Base-by-base conservation (phyloP, 306 rosid species). In the Malus orientalis region DNA sequence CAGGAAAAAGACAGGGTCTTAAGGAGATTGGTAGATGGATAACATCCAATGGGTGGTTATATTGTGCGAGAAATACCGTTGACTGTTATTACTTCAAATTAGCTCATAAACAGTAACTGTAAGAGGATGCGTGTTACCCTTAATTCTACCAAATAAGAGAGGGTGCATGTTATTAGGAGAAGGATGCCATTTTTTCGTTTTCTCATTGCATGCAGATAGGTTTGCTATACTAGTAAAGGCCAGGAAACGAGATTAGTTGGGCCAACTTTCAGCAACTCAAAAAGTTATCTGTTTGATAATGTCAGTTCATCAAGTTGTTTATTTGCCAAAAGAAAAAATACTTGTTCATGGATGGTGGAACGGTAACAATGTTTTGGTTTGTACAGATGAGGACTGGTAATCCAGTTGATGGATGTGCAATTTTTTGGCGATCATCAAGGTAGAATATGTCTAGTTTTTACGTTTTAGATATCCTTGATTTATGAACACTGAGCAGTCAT, bases 341-440 rank as follows among this genome's bases (percentile, higher is more conserved):
- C 6, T 72, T 60, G 6, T 64, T 32, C 53, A 20, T 71, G 53
- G 75, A 59, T 18, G 74, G 70, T 57, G 69, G 42, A 81, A 78
- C 44, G 86, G 83, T 93, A 76, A 80, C 66, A 49, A 67, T 76
- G 38, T 78, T 77, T 85, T 80, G 82, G 78, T 82, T 77, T 76
- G 30, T 90, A 81, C 75, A 95, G 99, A 92, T 88, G 96, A 95
- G 97, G 25, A 90, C 97, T 13, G 99, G 99, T 47, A 79, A 72
- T 77, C 81, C 97, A 79, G 77, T 83, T 69, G 99, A 95, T 83
- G 99, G 97, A 76, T 95, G 99, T 82, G 97, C 99, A 42, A 87
- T 90, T 67, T 92, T 92, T 88, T 92, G 99, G 99, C 92, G 88
- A 65, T 73, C 81, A 42, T 92, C 97, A 59, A 95, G 99, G 99